A percentile compares a stretch with the other conserved stretches of the same genome.
Evolutionary conservation across 2,329 filamentous ascomycete species (phyloP).

Genomic region (Colletotrichum cuscutae): DNA sequence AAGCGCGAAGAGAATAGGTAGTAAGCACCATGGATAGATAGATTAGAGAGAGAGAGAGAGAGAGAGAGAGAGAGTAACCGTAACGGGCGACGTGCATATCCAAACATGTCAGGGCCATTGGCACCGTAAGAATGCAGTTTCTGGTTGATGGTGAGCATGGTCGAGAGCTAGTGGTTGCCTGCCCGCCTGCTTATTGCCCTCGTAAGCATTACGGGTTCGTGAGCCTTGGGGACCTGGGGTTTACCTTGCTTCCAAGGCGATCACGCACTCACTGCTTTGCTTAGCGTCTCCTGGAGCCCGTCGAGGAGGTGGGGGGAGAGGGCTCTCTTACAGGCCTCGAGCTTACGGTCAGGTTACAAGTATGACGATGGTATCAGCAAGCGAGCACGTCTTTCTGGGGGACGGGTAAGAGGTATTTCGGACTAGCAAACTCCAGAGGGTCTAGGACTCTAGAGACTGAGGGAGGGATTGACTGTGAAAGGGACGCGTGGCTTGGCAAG

Average conservation of each 20-base stretch:
- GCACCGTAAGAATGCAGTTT: constrained; percentile 12
- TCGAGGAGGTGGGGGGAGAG: not conserved
- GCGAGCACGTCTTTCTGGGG: not conserved
- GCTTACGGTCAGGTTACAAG: not conserved
- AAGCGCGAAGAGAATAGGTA: not conserved
- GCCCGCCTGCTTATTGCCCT: not conserved
- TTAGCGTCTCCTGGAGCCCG: not conserved
- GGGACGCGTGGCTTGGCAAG: constrained; percentile 21
- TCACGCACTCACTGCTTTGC: constrained; percentile 18
- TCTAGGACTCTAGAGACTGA: too few species aligned
- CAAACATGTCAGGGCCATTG: constrained; percentile 27
- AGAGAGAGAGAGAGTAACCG: not conserved
- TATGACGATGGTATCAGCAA: not conserved
- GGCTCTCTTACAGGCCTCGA: not conserved
- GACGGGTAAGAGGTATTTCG: too few species aligned
- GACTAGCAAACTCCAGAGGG: too few species aligned
- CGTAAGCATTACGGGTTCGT: not conserved
- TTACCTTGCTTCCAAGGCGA: constrained; percentile 15
- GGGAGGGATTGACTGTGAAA: not conserved
- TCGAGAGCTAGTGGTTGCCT: constrained; percentile 8
- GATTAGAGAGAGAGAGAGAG: too few species aligned
- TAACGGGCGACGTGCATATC: constrained; percentile 28
- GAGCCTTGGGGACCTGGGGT: not conserved
- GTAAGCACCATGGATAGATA: not conserved
- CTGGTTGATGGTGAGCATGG: not conserved